Evolutionary conservation across 2,329 filamentous ascomycete genomes (phyloP), one percentile per base, ranked within the genome.

Genomic region (Fusarium verticillioides): DNA sequence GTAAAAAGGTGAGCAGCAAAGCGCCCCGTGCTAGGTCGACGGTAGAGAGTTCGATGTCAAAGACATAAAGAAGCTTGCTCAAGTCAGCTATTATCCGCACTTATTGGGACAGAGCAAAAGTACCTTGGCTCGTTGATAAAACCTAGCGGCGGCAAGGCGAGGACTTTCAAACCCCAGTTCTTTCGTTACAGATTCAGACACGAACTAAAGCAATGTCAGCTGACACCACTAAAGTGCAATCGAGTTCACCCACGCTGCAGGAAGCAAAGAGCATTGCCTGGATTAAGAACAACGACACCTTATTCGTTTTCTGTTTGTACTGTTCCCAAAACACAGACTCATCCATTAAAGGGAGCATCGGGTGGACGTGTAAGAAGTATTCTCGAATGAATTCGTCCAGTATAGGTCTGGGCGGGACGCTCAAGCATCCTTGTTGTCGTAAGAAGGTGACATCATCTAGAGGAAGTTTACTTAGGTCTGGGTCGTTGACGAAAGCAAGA

Each of bases 71-170:
- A 34, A 50, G 47, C 47, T 23, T 9, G 11, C 2, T 23, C 2
- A 19, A 18, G 30, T 50, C n/a, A 50, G 47, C 47, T 7, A 12
- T 23, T 18, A 4, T 34, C 30, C n/a, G 15, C 2, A 2, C 2
- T 5, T 16, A 5, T 4, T 7, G 2, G 44, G 4, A 16, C 0
- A 13, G 30, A 23, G 12, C 3, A 23, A 13, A 32, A 4, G 4
- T 1, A 50, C 47, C 47, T 50, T 50, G 21, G 47, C 47, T 34
- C 47, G 28, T 19, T 23, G 47, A 7, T 50, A 50, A 50, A 50
- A 34, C 30, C 5, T 50, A 13, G 47, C 47, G 13, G 47, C 47
- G 2, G 47, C 47, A 50, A 50, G 47, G 28, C 47, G 47, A 23
- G 30, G 47, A 16, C 28, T 23, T 34, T 50, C 21, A 13, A 50